Conservation (phyloP, 108 stramenopile species). For the Nannochloropsis oceanica region DNA sequence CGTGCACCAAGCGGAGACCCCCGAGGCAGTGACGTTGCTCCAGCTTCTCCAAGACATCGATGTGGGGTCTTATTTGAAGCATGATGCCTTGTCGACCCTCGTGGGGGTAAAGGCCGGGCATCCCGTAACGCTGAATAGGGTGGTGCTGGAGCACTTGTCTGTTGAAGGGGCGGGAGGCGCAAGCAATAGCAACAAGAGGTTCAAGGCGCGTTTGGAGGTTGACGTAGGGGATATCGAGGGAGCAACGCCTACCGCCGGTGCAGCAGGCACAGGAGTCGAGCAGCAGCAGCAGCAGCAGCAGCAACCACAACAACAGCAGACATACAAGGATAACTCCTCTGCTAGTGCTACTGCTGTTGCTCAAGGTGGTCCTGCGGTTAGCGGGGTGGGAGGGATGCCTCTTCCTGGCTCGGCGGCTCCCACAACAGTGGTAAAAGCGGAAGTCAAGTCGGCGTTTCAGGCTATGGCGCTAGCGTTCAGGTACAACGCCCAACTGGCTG, state of each 20-base stretch:
- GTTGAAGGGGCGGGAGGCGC: neutral
- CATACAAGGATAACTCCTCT: neutral
- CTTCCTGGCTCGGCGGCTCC: neutral
- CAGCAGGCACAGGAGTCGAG: too few relatives aligned
- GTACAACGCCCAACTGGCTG: neutral
- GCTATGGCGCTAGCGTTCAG: constrained; percentile 19
- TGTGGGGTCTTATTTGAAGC: constrained; percentile 5
- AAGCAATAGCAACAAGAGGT: neutral
- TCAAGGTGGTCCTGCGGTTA: neutral
- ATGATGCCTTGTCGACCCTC: neutral
- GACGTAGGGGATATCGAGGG: neutral
- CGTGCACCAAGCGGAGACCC: constrained; percentile 17
- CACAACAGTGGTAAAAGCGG: neutral
- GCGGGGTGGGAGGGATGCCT: neutral
- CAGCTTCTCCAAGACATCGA: constrained; percentile 33
- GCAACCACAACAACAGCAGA: neutral
- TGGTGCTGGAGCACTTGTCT: neutral
- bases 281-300: neutral
- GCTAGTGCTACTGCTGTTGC: neutral
- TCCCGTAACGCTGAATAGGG: neutral
- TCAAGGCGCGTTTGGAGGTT: neutral
- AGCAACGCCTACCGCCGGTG: neutral
- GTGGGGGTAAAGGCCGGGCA: neutral
- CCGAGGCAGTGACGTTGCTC: constrained; percentile 24
- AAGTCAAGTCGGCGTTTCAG: constrained; percentile 1